Evolutionary conservation across 768 basidiomycete genomes (phyloP), one percentile per base, ranked within the genome.

Genomic region (Pholiota conissans): DNA sequence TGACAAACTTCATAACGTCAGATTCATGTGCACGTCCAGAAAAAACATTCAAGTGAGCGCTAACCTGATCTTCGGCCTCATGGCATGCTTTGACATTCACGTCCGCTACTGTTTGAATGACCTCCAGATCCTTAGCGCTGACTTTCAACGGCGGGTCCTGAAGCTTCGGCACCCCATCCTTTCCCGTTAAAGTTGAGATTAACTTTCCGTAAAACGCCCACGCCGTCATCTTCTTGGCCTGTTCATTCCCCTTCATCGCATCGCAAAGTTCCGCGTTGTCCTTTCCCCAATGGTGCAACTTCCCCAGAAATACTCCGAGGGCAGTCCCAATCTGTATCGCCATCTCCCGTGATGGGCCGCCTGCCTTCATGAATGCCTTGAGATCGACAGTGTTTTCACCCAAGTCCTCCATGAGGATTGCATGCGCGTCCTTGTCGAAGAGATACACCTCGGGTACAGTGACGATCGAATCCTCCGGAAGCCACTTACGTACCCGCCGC

Each of bases 321-420:
- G 73, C 79, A 9, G 63, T 50, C 7, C 87, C 88, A 34, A 89
- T 83, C 26, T 76, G 66, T 35, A 68, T 62, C 2, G 76, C 77
- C 27, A 74, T 49, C 11, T 56, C 61, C 2, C 69, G 47, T 1
- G 73, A 59, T 3, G 72, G 71, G 4, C 57, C 60, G 30, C 75
- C 74, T 29, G 72, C 67, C 35, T 69, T 59, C 65, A 75, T 65
- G 60, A 71, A 73, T 3, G 69, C 69, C 64, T 84, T 84, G 55
- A 85, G 73, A 1, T 73, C 72, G 11, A 72, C 57, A 24, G 69
- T 59, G 18, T 63, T 61, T 29, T 64, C 66, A 3, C 87, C 87
- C 51, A 75, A 77, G 57, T 89, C 87, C 45, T 86, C 82, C 77
- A 89, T 86, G 65, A 89, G 77, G 35, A 89, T 75, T 13, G 79